A percentile compares a stretch with the other conserved stretches of the same genome.
phyloP scores from a whole-genome alignment of 2,329 filamentous ascomycete species.

The Madurella fahalii region DNA sequence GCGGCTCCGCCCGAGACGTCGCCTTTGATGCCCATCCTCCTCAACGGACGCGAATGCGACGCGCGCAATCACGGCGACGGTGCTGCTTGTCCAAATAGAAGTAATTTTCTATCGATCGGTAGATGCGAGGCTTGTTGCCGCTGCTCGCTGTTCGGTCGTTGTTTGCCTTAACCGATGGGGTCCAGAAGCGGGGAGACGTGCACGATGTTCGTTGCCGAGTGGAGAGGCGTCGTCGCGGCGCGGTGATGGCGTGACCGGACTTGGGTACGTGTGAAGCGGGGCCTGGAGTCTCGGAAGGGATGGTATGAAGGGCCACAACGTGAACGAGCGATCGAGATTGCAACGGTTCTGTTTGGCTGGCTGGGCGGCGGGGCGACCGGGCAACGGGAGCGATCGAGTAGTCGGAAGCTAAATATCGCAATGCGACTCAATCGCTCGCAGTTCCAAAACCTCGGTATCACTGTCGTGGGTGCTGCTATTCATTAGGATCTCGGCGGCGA shows the following conservation, averaged over 20 bases:
- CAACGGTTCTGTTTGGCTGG: neutral
- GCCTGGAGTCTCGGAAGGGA: neutral
- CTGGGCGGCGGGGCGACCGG: constrained; percentile 22
- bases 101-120: neutral
- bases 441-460: neutral
- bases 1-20: constrained; percentile 16
- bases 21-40: constrained; percentile 23
- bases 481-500: neutral
- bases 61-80: neutral
- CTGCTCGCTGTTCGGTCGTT: neutral
- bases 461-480: neutral
- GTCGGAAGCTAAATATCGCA: neutral
- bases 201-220: neutral
- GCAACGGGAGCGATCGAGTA: constrained; percentile 8
- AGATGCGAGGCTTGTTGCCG: neutral
- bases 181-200: neutral
- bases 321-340: neutral
- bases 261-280: neutral
- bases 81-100: neutral
- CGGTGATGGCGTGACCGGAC: neutral
- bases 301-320: neutral
- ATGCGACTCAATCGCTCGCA: constrained; percentile 8
- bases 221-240: neutral
- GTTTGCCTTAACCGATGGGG: neutral
- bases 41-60: neutral